Evolutionary conservation across 2,329 filamentous ascomycete genomes (phyloP).

Genomic region (Niveomyces coronatus): DNA sequence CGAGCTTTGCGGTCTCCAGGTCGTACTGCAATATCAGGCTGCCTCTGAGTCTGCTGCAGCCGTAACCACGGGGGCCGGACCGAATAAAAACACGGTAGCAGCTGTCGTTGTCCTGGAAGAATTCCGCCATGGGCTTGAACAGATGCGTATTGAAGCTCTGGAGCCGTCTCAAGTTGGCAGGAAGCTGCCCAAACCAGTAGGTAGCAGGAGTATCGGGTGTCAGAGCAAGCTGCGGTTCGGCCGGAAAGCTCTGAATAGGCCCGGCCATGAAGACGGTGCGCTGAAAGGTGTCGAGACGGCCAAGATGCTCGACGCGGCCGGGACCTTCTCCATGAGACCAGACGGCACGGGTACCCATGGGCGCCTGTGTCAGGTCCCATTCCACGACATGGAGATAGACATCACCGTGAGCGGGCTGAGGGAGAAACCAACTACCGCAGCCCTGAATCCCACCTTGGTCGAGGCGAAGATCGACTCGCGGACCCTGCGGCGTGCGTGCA

Average conservation of each 20-base stretch:
- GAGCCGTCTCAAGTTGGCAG: constrained; percentile 8
- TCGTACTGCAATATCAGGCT: constrained; percentile 13
- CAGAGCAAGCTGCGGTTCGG: constrained; percentile 2
- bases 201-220: constrained; percentile 4
- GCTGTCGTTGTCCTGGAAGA: constrained; percentile 6
- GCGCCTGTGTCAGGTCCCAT: constrained; percentile 11
- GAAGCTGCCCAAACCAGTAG: constrained; percentile 13
- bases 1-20: constrained; percentile 1
- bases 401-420: constrained; percentile 7
- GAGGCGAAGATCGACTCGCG: constrained; percentile 10
- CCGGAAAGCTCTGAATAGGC: constrained; percentile 7
- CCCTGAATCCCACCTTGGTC: constrained; percentile 9
- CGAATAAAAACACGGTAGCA: constrained; percentile 13
- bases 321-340: constrained; percentile 13
- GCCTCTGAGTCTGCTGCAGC: constrained; percentile 8
- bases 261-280: constrained; percentile 13
- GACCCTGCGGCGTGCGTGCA: constrained; percentile 9
- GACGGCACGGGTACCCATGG: constrained; percentile 11
- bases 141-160: constrained; percentile 10
- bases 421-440: constrained; percentile 11
- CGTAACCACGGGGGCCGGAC: constrained; percentile 7
- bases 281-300: constrained; percentile 5
- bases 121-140: constrained; percentile 9
- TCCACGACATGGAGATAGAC: constrained; percentile 9
- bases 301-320: constrained; percentile 7